Percentiles rank a stretch among this genome's conserved stretches.
Evolutionary conservation across 192 early-diverging fungal genomes (phyloP).

Genomic region (Globomyces pollinis-pini): DNA sequence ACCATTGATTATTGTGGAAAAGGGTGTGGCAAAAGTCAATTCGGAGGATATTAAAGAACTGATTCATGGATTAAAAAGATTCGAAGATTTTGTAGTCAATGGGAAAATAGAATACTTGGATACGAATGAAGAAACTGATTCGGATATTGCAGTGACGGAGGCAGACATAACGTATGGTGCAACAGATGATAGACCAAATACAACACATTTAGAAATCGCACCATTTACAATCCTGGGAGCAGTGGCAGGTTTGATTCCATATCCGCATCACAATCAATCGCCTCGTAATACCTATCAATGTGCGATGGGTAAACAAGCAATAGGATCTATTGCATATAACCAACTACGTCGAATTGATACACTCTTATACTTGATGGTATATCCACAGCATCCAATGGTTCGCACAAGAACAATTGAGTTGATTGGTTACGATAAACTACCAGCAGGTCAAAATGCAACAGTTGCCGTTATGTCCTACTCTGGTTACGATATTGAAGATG

Average conservation of each 20-base stretch:
- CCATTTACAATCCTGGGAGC: slow-evolving; percentile 93
- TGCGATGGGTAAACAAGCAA: slow-evolving; percentile 99
- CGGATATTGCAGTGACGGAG: slow-evolving; percentile 88
- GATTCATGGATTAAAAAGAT: slow-evolving; percentile 51
- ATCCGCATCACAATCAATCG: slow-evolving; percentile 97
- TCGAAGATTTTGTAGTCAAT: slow-evolving; percentile 85
- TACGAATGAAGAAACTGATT: slow-evolving; percentile 96
- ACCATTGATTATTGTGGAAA: slow-evolving; percentile 90
- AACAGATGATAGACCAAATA: slow-evolving; percentile 42
- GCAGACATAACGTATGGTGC: slow-evolving; percentile 60
- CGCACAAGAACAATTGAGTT: slow-evolving; percentile 95
- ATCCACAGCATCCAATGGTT: slow-evolving; percentile 97
- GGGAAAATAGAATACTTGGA: slow-evolving; percentile 95
- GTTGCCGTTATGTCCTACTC: slow-evolving; percentile 96
- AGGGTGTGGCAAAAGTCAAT: slow-evolving; percentile 48
- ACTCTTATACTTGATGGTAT: slow-evolving; percentile 89
- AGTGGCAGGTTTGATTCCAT: slow-evolving; percentile 96
- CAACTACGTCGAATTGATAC: slow-evolving; percentile 93
- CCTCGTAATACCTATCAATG: slow-evolving; percentile 98
- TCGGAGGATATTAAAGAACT: slow-evolving; percentile 35
- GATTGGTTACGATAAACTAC: slow-evolving; percentile 89
- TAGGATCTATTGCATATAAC: slow-evolving; percentile 93
- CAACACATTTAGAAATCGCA: slow-evolving; percentile 93
- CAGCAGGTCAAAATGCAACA: slow-evolving; percentile 64
- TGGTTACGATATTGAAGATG: slow-evolving; percentile 99